These are phyloP conservation scores for Aeminium ludgeri DNA, from an alignment of 495 filamentous ascomycete genomes.

Conservation along the genomic window DNA sequence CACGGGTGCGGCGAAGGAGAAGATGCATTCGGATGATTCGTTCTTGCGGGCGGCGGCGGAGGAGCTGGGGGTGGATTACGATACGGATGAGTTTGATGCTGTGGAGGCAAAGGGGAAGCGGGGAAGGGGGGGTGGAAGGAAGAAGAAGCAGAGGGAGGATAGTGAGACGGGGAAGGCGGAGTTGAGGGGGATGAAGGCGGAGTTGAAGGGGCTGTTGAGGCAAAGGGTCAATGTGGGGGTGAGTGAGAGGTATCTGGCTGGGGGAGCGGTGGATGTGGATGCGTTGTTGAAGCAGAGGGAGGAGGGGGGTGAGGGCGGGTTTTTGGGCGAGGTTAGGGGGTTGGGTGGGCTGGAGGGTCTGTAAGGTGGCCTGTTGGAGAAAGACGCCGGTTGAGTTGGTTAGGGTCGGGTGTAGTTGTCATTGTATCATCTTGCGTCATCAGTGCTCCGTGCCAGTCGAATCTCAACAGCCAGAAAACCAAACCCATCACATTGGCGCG, in stretches of 20 bases:
- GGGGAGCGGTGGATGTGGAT: constrained; percentile 65
- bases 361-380: too few species aligned
- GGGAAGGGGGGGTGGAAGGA: constrained; percentile 48
- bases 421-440: too few species aligned
- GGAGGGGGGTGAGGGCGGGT: constrained; percentile 23
- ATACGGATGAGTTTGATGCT: constrained; percentile 69
- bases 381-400: too few species aligned
- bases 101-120: constrained; percentile 40
- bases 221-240: constrained; percentile 80
- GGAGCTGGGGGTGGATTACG: constrained; percentile 85
- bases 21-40: constrained; percentile 62
- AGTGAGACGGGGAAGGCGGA: constrained; percentile 52
- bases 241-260: constrained; percentile 74
- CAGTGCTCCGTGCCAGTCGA: too few species aligned
- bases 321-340: constrained; percentile 45
- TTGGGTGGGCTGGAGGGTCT: constrained; percentile 25
- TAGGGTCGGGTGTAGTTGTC: too few species aligned
- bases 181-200: constrained; percentile 40
- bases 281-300: constrained; percentile 46
- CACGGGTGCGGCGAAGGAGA: constrained; percentile 66
- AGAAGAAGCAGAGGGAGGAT: constrained; percentile 56
- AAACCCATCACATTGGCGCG: too few species aligned
- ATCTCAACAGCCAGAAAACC: too few species aligned
- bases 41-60: constrained; percentile 76
- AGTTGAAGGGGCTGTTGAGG: constrained; percentile 48